Conservation (phyloP, 2,329 filamentous ascomycete genomes). For the Aspergillus brunneoviolaceus region DNA sequence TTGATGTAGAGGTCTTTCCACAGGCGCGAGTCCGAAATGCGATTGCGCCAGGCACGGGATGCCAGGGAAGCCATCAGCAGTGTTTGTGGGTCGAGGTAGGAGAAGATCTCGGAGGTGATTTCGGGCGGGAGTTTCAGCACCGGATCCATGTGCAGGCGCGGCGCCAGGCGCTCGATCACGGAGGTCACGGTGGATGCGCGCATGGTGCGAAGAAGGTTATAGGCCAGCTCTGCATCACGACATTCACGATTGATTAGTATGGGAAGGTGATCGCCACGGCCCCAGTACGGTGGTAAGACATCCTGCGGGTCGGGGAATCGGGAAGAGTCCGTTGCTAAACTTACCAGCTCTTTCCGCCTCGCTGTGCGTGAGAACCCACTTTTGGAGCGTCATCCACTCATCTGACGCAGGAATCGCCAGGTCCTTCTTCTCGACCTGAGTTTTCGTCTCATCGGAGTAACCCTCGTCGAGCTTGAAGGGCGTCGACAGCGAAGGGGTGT, state of each 20-base stretch:
- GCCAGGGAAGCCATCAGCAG: slow-evolving; percentile 76
- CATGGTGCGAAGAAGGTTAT: slow-evolving; percentile 72
- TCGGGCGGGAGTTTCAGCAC: slow-evolving; percentile 82
- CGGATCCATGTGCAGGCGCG: slow-evolving; percentile 90
- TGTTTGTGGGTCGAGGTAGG: slow-evolving; percentile 78
- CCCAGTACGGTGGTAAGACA: slow-evolving; percentile 4
- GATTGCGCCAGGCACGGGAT: slow-evolving; percentile 76
- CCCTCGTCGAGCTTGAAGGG: slow-evolving; percentile 73
- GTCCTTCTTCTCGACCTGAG: slow-evolving; percentile 44
- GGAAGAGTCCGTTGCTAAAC: slow-evolving; percentile 16
- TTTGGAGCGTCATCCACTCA: slow-evolving; percentile 49
- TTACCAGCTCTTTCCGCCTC: slow-evolving; percentile 58
- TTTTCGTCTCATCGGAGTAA: slow-evolving; percentile 73
- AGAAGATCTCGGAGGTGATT: slow-evolving; percentile 84
- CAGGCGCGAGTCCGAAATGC: slow-evolving; percentile 77
- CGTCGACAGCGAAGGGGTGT: slow-evolving; percentile 31
- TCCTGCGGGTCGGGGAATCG: slow-evolving; percentile 5
- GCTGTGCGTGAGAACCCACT: slow-evolving; percentile 55
- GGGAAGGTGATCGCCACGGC: background rate
- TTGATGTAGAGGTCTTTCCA: slow-evolving; percentile 81
- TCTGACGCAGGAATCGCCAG: slow-evolving; percentile 34
- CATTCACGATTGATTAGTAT: slow-evolving; percentile 17
- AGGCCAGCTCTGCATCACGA: slow-evolving; percentile 67
- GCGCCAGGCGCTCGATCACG: slow-evolving; percentile 76
- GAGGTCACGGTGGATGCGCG: slow-evolving; percentile 76